These are phyloP conservation scores for Ephemerocybe angulata DNA, from an alignment of 768 basidiomycete genomes.

Conservation along the genomic window DNA sequence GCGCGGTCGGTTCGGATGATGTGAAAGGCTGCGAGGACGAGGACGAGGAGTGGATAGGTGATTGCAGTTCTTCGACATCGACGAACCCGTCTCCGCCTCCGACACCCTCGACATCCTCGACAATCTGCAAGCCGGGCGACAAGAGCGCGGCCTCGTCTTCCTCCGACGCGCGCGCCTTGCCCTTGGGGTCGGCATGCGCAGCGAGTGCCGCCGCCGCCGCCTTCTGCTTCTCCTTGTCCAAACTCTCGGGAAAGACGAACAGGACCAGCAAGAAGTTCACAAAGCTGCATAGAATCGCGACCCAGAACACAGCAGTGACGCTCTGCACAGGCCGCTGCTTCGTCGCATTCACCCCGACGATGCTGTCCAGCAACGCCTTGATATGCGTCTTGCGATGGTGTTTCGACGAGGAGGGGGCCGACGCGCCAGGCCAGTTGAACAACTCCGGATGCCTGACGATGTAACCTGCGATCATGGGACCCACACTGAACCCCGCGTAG, in stretches of 20 bases:
- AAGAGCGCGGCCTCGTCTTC: constrained; percentile 14
- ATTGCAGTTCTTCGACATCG: constrained; percentile 3
- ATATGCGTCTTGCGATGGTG: no score
- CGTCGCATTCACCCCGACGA: constrained; percentile 5
- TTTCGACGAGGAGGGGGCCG: no score
- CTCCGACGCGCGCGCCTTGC: constrained; percentile 18
- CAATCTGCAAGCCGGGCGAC: constrained; percentile 3
- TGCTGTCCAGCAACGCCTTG: no score
- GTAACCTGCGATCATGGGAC: constrained; percentile 70
- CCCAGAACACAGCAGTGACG: constrained; percentile 48
- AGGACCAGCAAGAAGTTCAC: constrained; percentile 58
- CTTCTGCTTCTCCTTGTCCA: constrained; percentile 40
- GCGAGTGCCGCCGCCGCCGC: constrained; percentile 28
- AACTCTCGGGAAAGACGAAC: constrained; percentile 68
- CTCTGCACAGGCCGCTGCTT: constrained; percentile 19
- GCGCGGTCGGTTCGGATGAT: neutral
- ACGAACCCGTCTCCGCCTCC: constrained; percentile 7
- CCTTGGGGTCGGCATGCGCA: constrained; percentile 17
- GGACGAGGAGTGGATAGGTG: constrained; percentile 1
- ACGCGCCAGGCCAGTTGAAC: constrained; percentile 21
- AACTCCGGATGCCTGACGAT: constrained; percentile 37
- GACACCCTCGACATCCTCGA: constrained; percentile 19
- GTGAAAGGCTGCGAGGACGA: neutral
- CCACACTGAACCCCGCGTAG: constrained; percentile 72
- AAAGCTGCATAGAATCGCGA: constrained; percentile 41